Base-by-base conservation (phyloP, 345 rosid genomes). In the Citrus hindsii region DNA sequence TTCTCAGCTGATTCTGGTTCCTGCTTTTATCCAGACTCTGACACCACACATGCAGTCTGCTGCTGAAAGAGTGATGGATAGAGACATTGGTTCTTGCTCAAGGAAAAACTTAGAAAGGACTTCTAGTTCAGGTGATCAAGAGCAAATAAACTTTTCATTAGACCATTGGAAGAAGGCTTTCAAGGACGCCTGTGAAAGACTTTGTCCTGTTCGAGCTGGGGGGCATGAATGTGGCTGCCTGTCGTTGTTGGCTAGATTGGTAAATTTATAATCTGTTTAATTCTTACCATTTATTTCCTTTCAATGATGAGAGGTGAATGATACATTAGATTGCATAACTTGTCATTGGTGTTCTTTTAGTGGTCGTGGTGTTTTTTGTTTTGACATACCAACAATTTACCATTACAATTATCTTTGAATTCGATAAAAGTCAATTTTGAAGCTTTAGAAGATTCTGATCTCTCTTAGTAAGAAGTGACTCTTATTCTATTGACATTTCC, bases 181-280 rank as follows among this genome's bases (percentile, higher is more conserved):
- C 88, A 87, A 85, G 85, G 98, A 92, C 75, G 98, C 98, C 59
- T 91, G 91, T 76, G 91, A 92, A 86, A 92, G 97, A 81, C 89
- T 96, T 76, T 96, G 99, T 85, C 99, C 99, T 68, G 87, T 96
- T 78, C 89, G 97, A 85, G 98, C 95, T 76, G 92, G 86, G 19
- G 97, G 97, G 10, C 97, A 93, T 76, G 92, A 91, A 71, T 96
- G 99, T 84, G 99, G 97, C 67, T 95, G 99, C 89, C 84, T 93
- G 78, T 82, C 88, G 1, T 69, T 87, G 83, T 89, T 89, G 77
- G 83, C 94, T 7, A 92, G 92, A 88, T 86, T 90, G 97, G 99
- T 95, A 90, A 62, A 67, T 48, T 13, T 27, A 55, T 75, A 27
- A n/a, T n/a, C 64, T 6, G 25, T 28, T 74, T 61, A 40, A 37